Evolutionary conservation across 2,329 filamentous ascomycete species (phyloP).

Genomic region (Celoporthe dispersa): DNA sequence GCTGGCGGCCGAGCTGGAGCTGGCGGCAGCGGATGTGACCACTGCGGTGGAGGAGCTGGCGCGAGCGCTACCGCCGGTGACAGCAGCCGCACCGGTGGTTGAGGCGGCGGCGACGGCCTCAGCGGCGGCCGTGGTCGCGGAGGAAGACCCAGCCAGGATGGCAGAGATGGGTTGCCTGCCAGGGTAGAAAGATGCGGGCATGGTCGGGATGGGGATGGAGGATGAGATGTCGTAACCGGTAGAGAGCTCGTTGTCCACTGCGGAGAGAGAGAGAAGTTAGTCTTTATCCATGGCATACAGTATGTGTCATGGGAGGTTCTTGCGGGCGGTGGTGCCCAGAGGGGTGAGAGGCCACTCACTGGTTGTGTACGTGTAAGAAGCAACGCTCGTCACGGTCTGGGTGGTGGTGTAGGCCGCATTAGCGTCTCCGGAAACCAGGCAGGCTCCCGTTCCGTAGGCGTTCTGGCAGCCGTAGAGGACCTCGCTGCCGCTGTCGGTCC

Average conservation of each 20-base stretch:
- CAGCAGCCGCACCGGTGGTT: not conserved
- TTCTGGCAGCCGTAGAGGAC: slow-evolving; percentile 31
- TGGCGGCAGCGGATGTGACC: slow-evolving; percentile 3
- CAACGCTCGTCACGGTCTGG: slow-evolving; percentile 28
- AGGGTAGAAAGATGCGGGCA: slow-evolving; percentile 29
- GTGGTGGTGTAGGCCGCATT: slow-evolving; percentile 31
- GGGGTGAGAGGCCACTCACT: slow-evolving; percentile 23
- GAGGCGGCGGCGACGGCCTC: not conserved
- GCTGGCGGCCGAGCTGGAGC: slow-evolving; percentile 3
- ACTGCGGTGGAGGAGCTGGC: not conserved
- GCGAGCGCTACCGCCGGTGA: not conserved
- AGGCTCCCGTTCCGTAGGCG: slow-evolving; percentile 32
- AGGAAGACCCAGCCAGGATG: slow-evolving; percentile 18
- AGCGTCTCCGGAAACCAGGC: slow-evolving; percentile 28
- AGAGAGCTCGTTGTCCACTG: slow-evolving; percentile 26
- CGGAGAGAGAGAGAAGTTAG: not conserved
- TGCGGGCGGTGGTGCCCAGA: too few species aligned
- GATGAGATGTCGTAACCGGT: slow-evolving; percentile 23
- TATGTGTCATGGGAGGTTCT: too few species aligned
- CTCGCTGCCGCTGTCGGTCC: slow-evolving; percentile 51
- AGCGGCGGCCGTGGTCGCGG: slow-evolving; percentile 15
- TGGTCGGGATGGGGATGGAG: slow-evolving; percentile 27
- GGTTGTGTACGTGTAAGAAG: slow-evolving; percentile 31
- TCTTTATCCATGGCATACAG: not conserved
- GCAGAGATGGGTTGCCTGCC: slow-evolving; percentile 26